Percentiles rank a stretch among this genome's conserved stretches.
Evolutionary conservation across 306 rosid genomes (phyloP).

Genomic region (Rosa multiflora): DNA sequence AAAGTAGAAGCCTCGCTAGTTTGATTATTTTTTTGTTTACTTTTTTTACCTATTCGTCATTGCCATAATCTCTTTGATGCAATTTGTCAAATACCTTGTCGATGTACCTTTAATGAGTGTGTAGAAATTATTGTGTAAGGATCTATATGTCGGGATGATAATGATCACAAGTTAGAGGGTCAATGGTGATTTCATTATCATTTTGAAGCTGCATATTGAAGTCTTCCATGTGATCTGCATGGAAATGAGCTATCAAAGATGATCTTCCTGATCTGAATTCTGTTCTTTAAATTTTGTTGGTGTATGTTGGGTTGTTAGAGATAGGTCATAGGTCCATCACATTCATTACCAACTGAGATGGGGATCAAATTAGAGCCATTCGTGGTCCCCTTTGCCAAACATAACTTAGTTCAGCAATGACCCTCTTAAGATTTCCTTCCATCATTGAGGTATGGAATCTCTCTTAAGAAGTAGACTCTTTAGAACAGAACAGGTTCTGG

Average conservation of each 20-base stretch:
- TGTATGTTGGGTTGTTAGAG: constrained; percentile 28
- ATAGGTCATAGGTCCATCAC: constrained; percentile 29
- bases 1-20: background rate
- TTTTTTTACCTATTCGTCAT: background rate
- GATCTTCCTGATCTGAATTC: constrained; percentile 6
- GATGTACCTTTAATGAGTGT: background rate
- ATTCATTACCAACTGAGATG: constrained; percentile 15
- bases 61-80: background rate
- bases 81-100: background rate
- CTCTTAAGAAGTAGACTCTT: background rate
- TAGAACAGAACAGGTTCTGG: background rate
- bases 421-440: background rate
- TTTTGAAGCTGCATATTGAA: constrained; percentile 11
- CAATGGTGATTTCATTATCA: background rate
- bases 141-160: background rate
- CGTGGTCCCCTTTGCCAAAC: constrained; percentile 45
- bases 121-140: background rate
- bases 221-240: constrained; percentile 10
- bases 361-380: constrained; percentile 30
- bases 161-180: background rate
- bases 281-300: background rate
- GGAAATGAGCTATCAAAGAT: background rate
- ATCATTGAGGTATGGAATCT: constrained; percentile 1
- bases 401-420: background rate
- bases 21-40: background rate